phyloP scores from a whole-genome alignment of 257 asterid species.

The Solanum appendiculatum region DNA sequence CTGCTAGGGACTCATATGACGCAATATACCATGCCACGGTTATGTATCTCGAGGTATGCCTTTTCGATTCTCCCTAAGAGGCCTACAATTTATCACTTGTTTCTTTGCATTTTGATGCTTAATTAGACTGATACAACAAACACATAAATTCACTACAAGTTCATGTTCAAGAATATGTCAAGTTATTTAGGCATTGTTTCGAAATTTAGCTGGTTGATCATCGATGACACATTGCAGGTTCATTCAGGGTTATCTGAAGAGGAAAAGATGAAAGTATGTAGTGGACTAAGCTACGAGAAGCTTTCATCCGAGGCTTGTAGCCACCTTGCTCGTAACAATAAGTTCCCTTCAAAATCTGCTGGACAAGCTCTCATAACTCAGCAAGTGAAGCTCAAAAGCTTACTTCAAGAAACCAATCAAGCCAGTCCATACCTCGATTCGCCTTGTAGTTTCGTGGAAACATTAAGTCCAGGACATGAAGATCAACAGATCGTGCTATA shows the following conservation, averaged over 20 bases:
- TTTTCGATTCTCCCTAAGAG: neutral
- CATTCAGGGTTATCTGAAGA: constrained; percentile 61
- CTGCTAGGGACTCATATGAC: constrained; percentile 61
- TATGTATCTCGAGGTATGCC: constrained; percentile 57
- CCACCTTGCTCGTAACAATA: constrained; percentile 46
- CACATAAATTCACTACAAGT: neutral
- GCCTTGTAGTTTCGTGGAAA: constrained; percentile 6
- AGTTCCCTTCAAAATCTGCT: constrained; percentile 56
- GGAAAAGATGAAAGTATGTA: constrained; percentile 43
- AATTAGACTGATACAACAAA: neutral
- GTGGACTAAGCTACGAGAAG: constrained; percentile 55
- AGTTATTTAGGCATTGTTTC: neutral
- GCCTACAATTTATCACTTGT: neutral
- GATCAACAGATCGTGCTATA: constrained; percentile 61
- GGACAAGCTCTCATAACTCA: constrained; percentile 51
- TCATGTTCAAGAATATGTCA: neutral
- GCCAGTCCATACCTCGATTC: constrained; percentile 2
- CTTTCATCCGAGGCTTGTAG: constrained; percentile 49
- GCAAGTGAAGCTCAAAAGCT: constrained; percentile 50
- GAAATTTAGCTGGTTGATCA: neutral
- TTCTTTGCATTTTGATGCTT: neutral
- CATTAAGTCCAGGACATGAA: neutral
- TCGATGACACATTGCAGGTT: constrained; percentile 30
- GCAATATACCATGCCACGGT: constrained; percentile 50
- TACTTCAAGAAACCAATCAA: constrained; percentile 45